Base-by-base conservation (phyloP, 2,329 filamentous ascomycete genomes). In the Lasiodiplodia gonubiensis region DNA sequence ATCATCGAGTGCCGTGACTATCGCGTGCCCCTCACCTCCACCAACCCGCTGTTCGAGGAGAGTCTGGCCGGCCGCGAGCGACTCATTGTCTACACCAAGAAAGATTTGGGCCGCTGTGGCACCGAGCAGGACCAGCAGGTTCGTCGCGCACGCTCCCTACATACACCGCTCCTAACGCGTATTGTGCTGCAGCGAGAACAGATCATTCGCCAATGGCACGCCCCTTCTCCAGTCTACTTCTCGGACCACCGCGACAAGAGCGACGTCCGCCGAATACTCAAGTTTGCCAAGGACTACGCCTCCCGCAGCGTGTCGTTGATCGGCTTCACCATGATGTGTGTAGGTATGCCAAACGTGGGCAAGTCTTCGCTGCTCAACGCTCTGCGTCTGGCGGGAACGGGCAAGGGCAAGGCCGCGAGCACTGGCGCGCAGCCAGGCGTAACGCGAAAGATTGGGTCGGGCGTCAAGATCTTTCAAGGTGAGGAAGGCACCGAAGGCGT, bases 311-410 rank as follows among this genome's bases (percentile, higher is more conserved):
- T 79, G 35, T 87, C 86, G 25, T 81, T 98, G n/a, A 89, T 92
- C 8, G 94, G 93, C n/a, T 86, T 93, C 72, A 88, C 93, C 59
- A 87, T 93, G 67, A 86, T 99, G 78, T 88, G 98, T 0, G 94
- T 98, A 16, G 95, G 95, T 66, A 97, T 99, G 94, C 95, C 95
- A 42, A 99, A 99, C 76, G 92, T 97, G 0, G 95, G 95, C 42
- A 99, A 99, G 80, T 97, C 92, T 55, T 93, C 94, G 1, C 84
- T 99, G n/a, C 87, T 99, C 51, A 99, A 99, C 78, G 87, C 89
- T 18, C 85, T 98, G 59, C 90, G 95, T 23, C 86, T 84, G 49
- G 83, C 85, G 21, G 92, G 93, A 49, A 86, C 92, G 71, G 80
- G 83, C 64, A 82, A 84, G 59, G 84, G 85, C 23, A 96, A 94